Base-by-base conservation (phyloP, 441 rosid species). In the Erodium trifolium region DNA sequence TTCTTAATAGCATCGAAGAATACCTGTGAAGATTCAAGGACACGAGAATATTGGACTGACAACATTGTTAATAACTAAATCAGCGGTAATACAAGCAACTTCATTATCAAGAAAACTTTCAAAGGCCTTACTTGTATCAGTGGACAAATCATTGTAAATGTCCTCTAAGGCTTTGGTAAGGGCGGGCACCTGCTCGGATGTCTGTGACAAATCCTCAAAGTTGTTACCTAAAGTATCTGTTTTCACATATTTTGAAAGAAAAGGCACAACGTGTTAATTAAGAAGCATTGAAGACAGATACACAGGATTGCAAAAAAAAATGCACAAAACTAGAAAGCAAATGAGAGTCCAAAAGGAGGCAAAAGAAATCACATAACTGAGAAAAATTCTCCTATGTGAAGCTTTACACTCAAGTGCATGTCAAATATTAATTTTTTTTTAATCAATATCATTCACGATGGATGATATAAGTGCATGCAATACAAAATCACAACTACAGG, bases 1-100 rank as follows among this genome's bases (percentile, higher is more conserved):
- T 51, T 91, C 81, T 85, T 84, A 72, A 93, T 86, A 16, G 96
- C 91, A 69, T 81, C 86, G 71, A 89, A 71, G 73, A 89, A 85
- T 55, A 78, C 66, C 70, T 76, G 86, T 12, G 87, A 93, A 39
- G 90, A 78, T 72, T 86, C 83, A 41, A 93, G 96, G 73, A 91
- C 89, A 74, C 80, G 78, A 47, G 90, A 78, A 68, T 73, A 68
- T 29, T 72, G 72, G 18, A 37, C 60, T 64, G 68, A 77, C 75
- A 69, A 17, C 76, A 71, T 73, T 68, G 68, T 70, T 77, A 71
- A 59, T 76, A 43, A 68, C 57, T 53, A 79, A 70, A 68, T 72
- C 63, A 8, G 70, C 49, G 27, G 64, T 59, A 16, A 74, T 70
- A 66, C 66, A 67, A 70, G 65, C 67, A 34, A 71, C 86, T 47